Evolutionary conservation across 345 rosid genomes (phyloP), one percentile per base, ranked within the genome.

Genomic region (Sonneratia alba): DNA sequence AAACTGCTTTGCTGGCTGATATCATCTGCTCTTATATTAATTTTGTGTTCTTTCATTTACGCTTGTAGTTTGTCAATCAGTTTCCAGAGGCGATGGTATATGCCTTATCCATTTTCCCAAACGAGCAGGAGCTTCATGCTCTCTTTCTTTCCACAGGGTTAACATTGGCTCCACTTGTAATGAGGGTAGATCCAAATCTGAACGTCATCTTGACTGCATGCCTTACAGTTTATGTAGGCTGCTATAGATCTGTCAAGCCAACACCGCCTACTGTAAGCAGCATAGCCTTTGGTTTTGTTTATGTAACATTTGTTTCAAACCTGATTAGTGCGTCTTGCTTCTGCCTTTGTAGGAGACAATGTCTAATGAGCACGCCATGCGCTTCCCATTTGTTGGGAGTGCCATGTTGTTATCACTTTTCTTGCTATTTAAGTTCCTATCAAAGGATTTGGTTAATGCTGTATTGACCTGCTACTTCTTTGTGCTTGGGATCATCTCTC

Each of bases 311-410:
- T 59, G 55, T 71, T 18, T 57, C 34, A 36, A 10, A 9, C 21
- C 57, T 36, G 22, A 66, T 36, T 32, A 15, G 2, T 48, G 63
- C 36, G 19, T 40, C 48, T 7, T 51, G 38, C 11, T 71, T 45
- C 10, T 32, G 56, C 42, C 18, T 64, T 72, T 80, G 79, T 91
- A 95, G 99, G 98, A 95, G 82, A 90, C 97, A 1, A 90, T 95
- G 99, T 95, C 98, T 14, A 90, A 86, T 53, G 96, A 95, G 67
- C 99, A 95, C 79, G 99, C 99, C 7, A 95, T 95, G 99, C 97
- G 98, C 74, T 92, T 95, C 78, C 99, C 99, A 1, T 87, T 95
- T 74, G 91, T 95, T 70, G 99, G 99, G 76, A 95, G 99, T 82
- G 98, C 99, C 22, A 86, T 95, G 98, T 82, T 95, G 81, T 75